Evolutionary conservation across 139 green algal genomes (phyloP), one percentile per base, ranked within the genome.

Genomic region (Pleodorina starrii): DNA sequence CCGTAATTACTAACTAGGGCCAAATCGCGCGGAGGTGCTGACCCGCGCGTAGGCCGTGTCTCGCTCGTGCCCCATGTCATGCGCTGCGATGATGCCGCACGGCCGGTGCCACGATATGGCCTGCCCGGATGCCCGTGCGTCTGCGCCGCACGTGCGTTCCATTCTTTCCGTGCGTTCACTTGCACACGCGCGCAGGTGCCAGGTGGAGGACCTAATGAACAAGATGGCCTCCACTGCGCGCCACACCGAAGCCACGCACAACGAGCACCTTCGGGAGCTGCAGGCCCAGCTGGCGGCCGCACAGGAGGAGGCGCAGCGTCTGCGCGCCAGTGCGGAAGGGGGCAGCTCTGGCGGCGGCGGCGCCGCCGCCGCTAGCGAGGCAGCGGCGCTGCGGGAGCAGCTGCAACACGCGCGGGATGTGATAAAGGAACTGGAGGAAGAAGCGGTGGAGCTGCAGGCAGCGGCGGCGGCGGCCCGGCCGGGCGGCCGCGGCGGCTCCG

Each of bases 131-230:
- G n/a, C n/a, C n/a, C n/a, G n/a, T n/a, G n/a, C n/a, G n/a, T n/a
- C n/a, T n/a, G n/a, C n/a, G n/a, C n/a, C n/a, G n/a, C n/a, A n/a
- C n/a, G n/a, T n/a, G n/a, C n/a, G n/a, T n/a, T n/a, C n/a, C n/a
- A n/a, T n/a, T n/a, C n/a, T n/a, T n/a, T n/a, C n/a, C n/a, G n/a
- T n/a, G n/a, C n/a, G n/a, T n/a, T n/a, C n/a, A n/a, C n/a, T n/a
- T n/a, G n/a, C n/a, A n/a, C 54, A 12, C 63, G 43, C 6, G 6
- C 36, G 51, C 54, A 86, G 79, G 42, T 87, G 81, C 60, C 72
- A 87, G 44, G 81, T 87, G 60, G 81, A 87, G 81, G 81, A 87
- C 81, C 63, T 78, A 14, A 87, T 87, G 81, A 23, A 59, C 9
- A 66, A 46, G 36, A 77, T 78, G 60, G 60, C 81, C 63, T 36